Evolutionary conservation across 192 early-diverging fungal genomes (phyloP).

Genomic region (Allomyces javanicus): DNA sequence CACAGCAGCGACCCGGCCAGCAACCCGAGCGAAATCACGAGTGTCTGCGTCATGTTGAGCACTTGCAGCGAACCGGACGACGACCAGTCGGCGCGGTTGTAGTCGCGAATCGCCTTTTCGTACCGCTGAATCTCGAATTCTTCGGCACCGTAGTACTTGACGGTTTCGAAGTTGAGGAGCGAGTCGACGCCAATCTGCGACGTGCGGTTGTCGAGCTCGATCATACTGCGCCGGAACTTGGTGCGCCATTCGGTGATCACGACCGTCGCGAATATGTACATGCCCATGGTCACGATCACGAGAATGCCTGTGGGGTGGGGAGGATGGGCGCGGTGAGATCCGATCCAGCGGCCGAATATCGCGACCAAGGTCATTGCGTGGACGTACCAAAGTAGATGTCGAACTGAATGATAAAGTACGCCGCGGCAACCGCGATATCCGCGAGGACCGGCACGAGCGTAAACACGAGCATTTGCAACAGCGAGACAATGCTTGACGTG

Average conservation of each 20-base stretch:
- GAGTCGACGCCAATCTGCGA: slow-evolving; percentile 37
- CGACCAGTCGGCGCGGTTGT: slow-evolving; percentile 72
- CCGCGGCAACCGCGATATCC: not conserved
- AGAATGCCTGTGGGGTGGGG: slow-evolving; percentile 28
- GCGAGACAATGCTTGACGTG: slow-evolving; percentile 24
- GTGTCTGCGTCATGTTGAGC: slow-evolving; percentile 70
- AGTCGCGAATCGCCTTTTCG: slow-evolving; percentile 49
- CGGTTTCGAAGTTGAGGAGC: slow-evolving; percentile 82
- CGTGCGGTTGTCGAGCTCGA: slow-evolving; percentile 66
- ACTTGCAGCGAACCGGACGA: slow-evolving; percentile 49
- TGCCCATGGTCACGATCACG: slow-evolving; percentile 65
- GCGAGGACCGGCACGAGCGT: not conserved
- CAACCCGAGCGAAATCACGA: slow-evolving; percentile 69
- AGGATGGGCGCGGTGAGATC: not conserved
- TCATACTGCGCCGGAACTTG: slow-evolving; percentile 58
- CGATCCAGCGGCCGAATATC: too few species aligned
- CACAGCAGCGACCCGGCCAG: slow-evolving; percentile 60
- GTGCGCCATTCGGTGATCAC: slow-evolving; percentile 74
- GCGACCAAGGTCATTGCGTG: too few species aligned
- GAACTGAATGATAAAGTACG: slow-evolving; percentile 7
- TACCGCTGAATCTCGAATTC: slow-evolving; percentile 66
- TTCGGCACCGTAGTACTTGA: slow-evolving; percentile 93
- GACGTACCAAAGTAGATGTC: slow-evolving; percentile 15
- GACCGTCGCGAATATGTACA: slow-evolving; percentile 68
- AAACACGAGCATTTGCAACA: slow-evolving; percentile 1